Evolutionary conservation across 2,329 filamentous ascomycete genomes (phyloP).

Genomic region (Botrytis elliptica): DNA sequence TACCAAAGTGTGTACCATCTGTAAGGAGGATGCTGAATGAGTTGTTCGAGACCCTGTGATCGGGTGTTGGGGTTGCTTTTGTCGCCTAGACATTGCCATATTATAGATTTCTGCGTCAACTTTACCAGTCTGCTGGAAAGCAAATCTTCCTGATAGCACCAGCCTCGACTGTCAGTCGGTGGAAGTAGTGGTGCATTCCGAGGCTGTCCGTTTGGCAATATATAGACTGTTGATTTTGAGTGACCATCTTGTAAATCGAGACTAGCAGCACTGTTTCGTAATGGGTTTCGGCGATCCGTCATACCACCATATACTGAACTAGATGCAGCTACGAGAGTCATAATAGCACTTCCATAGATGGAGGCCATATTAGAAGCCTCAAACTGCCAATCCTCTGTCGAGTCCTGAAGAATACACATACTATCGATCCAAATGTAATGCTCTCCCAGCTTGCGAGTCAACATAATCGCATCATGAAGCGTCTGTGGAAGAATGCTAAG

Average conservation of each 20-base stretch:
- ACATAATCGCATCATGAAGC: background rate
- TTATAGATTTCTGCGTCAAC: background rate
- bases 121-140: background rate
- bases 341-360: background rate
- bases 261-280: background rate
- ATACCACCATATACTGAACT: background rate
- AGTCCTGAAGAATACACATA: conserved; percentile 1
- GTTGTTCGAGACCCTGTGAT: background rate
- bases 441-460: background rate
- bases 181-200: background rate
- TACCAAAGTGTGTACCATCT: background rate
- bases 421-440: background rate
- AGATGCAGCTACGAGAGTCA: background rate
- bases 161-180: background rate
- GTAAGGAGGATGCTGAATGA: background rate
- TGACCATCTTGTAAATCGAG: background rate
- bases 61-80: background rate
- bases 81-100: background rate
- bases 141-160: background rate
- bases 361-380: background rate
- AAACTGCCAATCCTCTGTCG: background rate
- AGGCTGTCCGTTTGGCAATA: background rate
- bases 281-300: background rate
- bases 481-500: background rate
- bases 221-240: background rate